A percentile compares a stretch with the other conserved stretches of the same genome.
These are phyloP conservation scores for Spathaspora sp. DNA, from an alignment of 805 yeast species.

Conservation along the genomic window DNA sequence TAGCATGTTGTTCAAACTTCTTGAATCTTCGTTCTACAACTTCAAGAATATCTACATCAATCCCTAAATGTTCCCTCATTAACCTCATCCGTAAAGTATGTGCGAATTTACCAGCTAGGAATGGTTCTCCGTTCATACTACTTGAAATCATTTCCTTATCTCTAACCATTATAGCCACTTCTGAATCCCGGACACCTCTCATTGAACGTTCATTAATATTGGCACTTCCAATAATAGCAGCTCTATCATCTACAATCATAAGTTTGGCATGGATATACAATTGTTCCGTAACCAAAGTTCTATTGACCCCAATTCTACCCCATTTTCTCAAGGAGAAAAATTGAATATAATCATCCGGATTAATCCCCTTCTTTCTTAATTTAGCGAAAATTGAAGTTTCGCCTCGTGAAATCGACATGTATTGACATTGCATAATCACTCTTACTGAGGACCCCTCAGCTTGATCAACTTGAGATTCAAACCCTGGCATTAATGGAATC, in stretches of 20 bases:
- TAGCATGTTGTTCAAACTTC: constrained; percentile 45
- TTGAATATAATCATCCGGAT: constrained; percentile 87
- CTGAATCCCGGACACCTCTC: constrained; percentile 93
- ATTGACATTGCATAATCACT: constrained; percentile 95
- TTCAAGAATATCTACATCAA: constrained; percentile 84
- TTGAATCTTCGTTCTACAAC: constrained; percentile 70
- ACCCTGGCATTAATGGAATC: constrained; percentile 97
- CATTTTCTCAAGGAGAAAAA: constrained; percentile 91
- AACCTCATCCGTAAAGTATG: constrained; percentile 83
- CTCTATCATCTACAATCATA: constrained; percentile 87
- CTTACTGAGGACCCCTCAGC: constrained; percentile 95
- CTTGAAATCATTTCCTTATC: constrained; percentile 70
- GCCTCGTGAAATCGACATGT: constrained; percentile 89
- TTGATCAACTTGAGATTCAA: constrained; percentile 87
- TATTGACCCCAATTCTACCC: constrained; percentile 83
- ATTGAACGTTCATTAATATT: constrained; percentile 95
- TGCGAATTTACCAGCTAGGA: constrained; percentile 81
- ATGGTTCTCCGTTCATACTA: constrained; percentile 81
- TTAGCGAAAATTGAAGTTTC: constrained; percentile 82
- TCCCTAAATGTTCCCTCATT: constrained; percentile 96
- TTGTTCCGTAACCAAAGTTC: constrained; percentile 81
- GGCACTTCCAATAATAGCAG: constrained; percentile 95
- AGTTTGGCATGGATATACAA: constrained; percentile 91
- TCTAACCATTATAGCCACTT: constrained; percentile 83
- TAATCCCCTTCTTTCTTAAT: constrained; percentile 72